Base-by-base conservation (phyloP, 2,329 filamentous ascomycete genomes). In the Fusarium sp. region DNA sequence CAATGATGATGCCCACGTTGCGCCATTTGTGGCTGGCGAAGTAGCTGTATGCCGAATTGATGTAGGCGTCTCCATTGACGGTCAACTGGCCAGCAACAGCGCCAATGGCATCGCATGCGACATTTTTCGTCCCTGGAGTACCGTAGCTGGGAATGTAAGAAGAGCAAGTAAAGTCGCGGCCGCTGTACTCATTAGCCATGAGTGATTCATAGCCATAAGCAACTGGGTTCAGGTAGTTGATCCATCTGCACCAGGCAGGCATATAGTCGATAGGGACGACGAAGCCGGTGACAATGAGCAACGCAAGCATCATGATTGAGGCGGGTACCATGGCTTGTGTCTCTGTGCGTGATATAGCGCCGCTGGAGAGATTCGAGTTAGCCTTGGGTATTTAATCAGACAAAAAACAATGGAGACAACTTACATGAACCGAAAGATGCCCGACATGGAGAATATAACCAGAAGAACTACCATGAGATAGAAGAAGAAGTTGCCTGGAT, bases 231-330 rank as follows among this genome's bases (percentile, higher is more conserved):
- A 92, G 79, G 70, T 90, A 91, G 67, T 88, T 89, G 69, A 92
- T 90, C 91, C 91, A 93, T 30, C 88, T 83, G 46, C 88, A 88
- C 89, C 90, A 93, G 1, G 85, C 88, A 20, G 88, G 83, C 88
- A 90, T 92, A 76, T 80, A 78, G 18, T 78, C 73, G 17, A 75
- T 70, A 0, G 79, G 78, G 18, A 85, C 81, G 20, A 81, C 78
- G 68, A 90, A 88, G 63, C 86, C 88, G 7, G 88, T 88, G 76
- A 79, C 81, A 41, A 80, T 74, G 48, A 80, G 73, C 1, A 81
- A 63, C 14, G 75, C 76, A 11, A 79, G 71, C 30, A 76, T 74
- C 15, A 85, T 71, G 15, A 85, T 71, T 2, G 82, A 80, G 1
- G 82, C 79, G 1, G 81, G 81, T 14, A 81, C 82, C 77, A 85